Evolutionary conservation across 495 filamentous ascomycete species (phyloP).

Genomic region (Penicillium robsamsonii): DNA sequence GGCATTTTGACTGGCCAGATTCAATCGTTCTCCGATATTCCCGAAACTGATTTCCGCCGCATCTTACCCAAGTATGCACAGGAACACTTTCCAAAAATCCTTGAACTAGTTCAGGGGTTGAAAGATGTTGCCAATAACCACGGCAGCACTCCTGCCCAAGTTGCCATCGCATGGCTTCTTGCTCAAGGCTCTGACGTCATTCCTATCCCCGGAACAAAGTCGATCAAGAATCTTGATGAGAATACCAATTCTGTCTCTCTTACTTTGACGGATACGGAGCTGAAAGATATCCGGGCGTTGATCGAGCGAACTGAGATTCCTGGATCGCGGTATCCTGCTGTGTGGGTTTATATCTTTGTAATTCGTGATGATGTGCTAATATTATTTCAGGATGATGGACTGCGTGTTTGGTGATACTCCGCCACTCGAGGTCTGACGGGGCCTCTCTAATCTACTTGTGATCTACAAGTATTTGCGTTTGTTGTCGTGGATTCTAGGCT

Average conservation of each 20-base stretch:
- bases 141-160: constrained; percentile 7
- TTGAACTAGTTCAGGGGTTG: constrained; percentile 46
- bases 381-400: constrained; percentile 12
- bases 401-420: constrained; percentile 13
- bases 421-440: constrained; percentile 2
- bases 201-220: constrained; percentile 57
- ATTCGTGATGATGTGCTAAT: background rate
- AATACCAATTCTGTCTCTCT: constrained; percentile 48
- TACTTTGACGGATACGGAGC: constrained; percentile 47
- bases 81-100: constrained; percentile 53
- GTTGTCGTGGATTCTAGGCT: background rate
- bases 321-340: constrained; percentile 11
- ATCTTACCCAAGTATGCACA: constrained; percentile 43
- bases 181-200: constrained; percentile 54
- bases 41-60: constrained; percentile 36
- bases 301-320: constrained; percentile 11
- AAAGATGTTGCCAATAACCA: constrained; percentile 41
- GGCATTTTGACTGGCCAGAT: constrained; percentile 57
- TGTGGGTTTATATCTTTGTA: constrained; percentile 7
- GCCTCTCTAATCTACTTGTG: background rate
- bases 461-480: no score
- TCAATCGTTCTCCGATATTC: constrained; percentile 45
- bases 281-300: constrained; percentile 21
- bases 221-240: constrained; percentile 52
- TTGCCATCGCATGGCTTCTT: constrained; percentile 20